These are phyloP conservation scores for Eutypella sp. DNA, from an alignment of 2,329 filamentous ascomycete genomes.

Conservation along the genomic window DNA sequence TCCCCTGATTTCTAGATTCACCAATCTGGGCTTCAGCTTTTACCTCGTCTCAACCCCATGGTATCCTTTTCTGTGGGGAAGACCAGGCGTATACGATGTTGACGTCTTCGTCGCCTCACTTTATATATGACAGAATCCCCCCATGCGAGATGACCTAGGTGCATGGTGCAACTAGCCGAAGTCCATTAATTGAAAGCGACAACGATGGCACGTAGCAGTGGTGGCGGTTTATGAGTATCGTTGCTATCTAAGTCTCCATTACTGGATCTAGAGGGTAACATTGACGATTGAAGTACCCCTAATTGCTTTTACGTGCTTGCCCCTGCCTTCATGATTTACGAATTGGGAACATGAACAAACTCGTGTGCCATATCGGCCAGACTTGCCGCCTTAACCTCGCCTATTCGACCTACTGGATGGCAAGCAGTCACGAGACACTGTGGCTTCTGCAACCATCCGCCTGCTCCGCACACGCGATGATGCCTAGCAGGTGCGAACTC, in stretches of 20 bases:
- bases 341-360: slow-evolving; percentile 1
- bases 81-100: not conserved
- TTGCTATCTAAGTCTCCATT: not conserved
- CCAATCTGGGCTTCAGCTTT: not conserved
- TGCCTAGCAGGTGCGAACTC: slow-evolving; percentile 13
- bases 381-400: slow-evolving; percentile 11
- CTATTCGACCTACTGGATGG: slow-evolving; percentile 24
- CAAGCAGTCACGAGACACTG: slow-evolving; percentile 23
- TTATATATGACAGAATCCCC: not conserved
- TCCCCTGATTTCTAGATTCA: not conserved
- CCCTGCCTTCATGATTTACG: too few relatives aligned
- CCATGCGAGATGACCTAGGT: not conserved
- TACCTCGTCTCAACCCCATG: not conserved
- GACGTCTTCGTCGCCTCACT: not conserved
- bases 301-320: too few relatives aligned
- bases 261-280: not conserved
- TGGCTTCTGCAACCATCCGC: slow-evolving; percentile 23
- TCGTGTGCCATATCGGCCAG: slow-evolving; percentile 24
- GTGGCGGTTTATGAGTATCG: too few relatives aligned
- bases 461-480: slow-evolving; percentile 24
- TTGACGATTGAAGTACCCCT: not conserved
- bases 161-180: not conserved
- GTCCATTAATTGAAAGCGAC: not conserved
- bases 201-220: too few relatives aligned
- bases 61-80: not conserved